Evolutionary conservation across 805 yeast species (phyloP).

Genomic region (Saturnispora sanitii): DNA sequence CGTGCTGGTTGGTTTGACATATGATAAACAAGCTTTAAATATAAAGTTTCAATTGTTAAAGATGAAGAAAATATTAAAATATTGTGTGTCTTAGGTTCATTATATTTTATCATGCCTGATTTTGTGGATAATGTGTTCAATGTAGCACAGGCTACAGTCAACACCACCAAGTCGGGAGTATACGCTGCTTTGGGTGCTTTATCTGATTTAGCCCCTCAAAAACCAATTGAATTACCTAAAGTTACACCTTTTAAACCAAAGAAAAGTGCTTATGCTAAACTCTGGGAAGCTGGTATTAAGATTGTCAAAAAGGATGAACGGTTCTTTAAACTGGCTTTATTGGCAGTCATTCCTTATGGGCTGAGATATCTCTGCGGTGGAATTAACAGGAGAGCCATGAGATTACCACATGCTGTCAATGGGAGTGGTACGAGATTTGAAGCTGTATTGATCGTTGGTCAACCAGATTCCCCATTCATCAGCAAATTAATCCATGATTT

Average conservation of each 20-base stretch:
- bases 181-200: background rate
- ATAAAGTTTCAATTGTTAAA: too few species aligned
- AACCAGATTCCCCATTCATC: conserved; percentile 66
- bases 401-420: conserved; percentile 4
- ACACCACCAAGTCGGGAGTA: background rate
- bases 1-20: too few species aligned
- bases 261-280: too few species aligned
- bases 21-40: too few species aligned
- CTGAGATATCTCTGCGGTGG: background rate
- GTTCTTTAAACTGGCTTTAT: background rate
- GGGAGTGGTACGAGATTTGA: conserved; percentile 54
- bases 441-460: conserved; percentile 65
- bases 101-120: conserved; percentile 13
- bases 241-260: too few species aligned
- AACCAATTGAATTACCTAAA: background rate
- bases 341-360: background rate
- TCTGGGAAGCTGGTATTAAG: too few species aligned
- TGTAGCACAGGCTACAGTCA: background rate
- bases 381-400: conserved; percentile 1
- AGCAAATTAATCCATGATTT: conserved; percentile 63
- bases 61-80: too few species aligned
- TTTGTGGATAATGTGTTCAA: conserved; percentile 16
- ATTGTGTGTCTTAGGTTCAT: background rate
- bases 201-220: background rate
- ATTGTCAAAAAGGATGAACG: background rate